Evolutionary conservation across 306 rosid genomes (phyloP), one percentile per base, ranked within the genome.

Genomic region (Neltuma alba): DNA sequence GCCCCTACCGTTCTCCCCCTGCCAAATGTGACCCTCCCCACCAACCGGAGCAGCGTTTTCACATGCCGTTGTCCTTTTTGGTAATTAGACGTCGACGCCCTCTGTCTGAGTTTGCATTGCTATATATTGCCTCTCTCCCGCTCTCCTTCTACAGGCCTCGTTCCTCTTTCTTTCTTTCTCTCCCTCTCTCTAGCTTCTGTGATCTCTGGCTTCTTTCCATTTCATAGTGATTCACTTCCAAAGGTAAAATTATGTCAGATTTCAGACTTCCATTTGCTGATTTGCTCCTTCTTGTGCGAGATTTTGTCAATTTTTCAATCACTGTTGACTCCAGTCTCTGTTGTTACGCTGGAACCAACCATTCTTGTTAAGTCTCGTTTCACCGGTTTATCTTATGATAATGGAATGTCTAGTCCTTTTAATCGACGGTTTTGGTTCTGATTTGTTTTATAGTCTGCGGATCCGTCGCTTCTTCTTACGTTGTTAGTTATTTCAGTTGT

Each of bases 401-500:
- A 40, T 12, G 33, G 74, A 68, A 7, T 76, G 21, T 66, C 27
- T 50, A 55, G 23, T 23, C 68, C 41, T 31, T 73, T 44, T 70
- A 34, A 27, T 45, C 37, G 80, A 15, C 54, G 78, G 27, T 74
- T 75, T 81, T 75, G 47, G 38, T 81, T 67, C 64, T 71, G 71
- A 57, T 87, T 75, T 77, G 30, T 13, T 9, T 41, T 6, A 3
- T 9, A 40, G 37, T 78, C 38, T 11, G 69, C 61, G 57, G 92
- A 90, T 92, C 96, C 78, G 75, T 54, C 44, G 30, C 47, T 48
- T 76, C 52, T 85, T 85, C 9, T 63, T 18, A 25, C 42, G 73
- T 37, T 75, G 9, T 41, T 37, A 37, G 31, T 47, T 80, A 5
- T 27, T 68, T 50, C 54, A 33, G 64, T 65, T 47, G 36, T 36